Conservation (phyloP, 768 basidiomycete species). For the Naganishia vishniacii region DNA sequence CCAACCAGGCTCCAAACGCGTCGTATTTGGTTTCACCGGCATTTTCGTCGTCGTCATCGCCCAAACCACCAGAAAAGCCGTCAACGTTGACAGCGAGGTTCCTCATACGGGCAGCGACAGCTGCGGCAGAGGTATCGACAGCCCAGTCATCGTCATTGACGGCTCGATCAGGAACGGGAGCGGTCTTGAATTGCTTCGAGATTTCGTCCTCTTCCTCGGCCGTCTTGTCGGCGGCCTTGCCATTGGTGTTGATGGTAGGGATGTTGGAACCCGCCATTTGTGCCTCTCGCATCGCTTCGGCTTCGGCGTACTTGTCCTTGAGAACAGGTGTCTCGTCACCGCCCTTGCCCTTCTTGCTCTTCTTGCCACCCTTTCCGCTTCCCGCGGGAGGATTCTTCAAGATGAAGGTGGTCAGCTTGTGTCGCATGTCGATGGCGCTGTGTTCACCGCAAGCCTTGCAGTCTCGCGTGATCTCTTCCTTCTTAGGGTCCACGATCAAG, state of each 20-base stretch:
- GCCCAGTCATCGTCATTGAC: conserved; percentile 71
- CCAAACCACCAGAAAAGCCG: conserved; percentile 52
- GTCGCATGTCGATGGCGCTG: conserved; percentile 87
- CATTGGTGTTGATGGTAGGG: conserved; percentile 49
- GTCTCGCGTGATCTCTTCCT: conserved; percentile 84
- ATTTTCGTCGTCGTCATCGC: conserved; percentile 73
- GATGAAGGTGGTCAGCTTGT: conserved; percentile 94
- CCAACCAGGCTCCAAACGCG: conserved; percentile 75
- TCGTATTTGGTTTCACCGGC: conserved; percentile 79
- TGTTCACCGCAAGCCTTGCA: conserved; percentile 98
- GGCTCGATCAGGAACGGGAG: conserved; percentile 61
- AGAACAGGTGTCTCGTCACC: conserved; percentile 50
- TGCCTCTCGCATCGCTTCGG: conserved; percentile 36
- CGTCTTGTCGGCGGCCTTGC: conserved; percentile 38
- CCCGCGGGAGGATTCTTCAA: conserved; percentile 94
- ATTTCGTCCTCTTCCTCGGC: conserved; percentile 69
- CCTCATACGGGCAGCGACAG: conserved; percentile 74
- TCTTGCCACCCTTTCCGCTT: conserved; percentile 54
- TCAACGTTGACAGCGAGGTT: conserved; percentile 61
- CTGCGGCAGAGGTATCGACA: conserved; percentile 82
- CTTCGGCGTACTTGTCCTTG: conserved; percentile 52
- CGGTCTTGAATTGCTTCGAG: conserved; percentile 73
- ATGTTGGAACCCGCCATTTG: conserved; percentile 34
- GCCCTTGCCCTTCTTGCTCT: conserved; percentile 53
- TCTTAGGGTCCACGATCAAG: conserved; percentile 73